phyloP scores from a whole-genome alignment of 148 eudicot species.

The Nyssa sinensis region DNA sequence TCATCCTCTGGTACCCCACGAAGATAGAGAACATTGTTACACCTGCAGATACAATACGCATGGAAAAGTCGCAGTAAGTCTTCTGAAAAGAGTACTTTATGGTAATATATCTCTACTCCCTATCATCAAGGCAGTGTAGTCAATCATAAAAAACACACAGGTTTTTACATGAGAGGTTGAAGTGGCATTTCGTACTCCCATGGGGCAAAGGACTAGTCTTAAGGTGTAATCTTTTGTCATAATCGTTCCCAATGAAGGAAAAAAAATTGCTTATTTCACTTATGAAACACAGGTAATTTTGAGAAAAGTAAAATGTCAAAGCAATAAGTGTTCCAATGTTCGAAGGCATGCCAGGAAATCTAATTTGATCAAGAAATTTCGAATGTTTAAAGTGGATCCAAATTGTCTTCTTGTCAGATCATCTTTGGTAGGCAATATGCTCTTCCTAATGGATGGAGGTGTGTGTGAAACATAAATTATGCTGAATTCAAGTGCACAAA shows the following conservation, averaged over 20 bases:
- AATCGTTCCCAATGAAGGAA: background rate
- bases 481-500: background rate
- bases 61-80: background rate
- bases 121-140: background rate
- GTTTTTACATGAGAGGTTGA: background rate
- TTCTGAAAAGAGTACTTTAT: background rate
- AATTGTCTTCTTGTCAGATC: background rate
- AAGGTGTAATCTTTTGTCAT: background rate
- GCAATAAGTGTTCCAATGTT: background rate
- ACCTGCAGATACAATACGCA: slow-evolving; percentile 36
- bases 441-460: background rate
- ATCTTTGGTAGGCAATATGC: background rate
- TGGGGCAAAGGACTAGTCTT: too few relatives aligned
- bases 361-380: background rate
- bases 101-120: too few relatives aligned
- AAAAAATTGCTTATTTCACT: background rate
- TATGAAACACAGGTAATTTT: background rate
- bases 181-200: background rate
- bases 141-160: background rate
- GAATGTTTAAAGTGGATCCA: background rate
- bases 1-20: slow-evolving; percentile 91
- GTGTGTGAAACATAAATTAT: too few relatives aligned
- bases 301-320: too few relatives aligned
- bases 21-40: slow-evolving; percentile 83
- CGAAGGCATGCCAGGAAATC: background rate